Conservation (phyloP, 257 asterid genomes). For the Solanum arcanum region DNA sequence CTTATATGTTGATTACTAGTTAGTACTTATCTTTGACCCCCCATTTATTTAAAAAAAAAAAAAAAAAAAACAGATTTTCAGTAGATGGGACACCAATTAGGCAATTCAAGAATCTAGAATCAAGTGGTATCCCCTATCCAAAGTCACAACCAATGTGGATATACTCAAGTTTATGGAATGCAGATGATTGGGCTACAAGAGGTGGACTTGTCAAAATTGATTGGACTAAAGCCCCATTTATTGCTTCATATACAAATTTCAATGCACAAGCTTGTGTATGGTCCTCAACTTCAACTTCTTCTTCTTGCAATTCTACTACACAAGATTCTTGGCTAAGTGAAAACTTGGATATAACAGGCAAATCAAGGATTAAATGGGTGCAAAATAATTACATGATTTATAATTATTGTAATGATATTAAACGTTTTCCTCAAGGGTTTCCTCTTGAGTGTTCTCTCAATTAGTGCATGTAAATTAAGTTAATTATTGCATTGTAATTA, state of each 20-base stretch:
- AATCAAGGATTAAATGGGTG: neutral
- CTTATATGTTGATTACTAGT: neutral
- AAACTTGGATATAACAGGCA: neutral
- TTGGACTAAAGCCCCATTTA: neutral
- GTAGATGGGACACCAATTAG: neutral
- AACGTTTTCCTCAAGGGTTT: neutral
- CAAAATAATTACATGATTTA: neutral
- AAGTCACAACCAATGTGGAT: neutral
- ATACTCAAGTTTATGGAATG: neutral
- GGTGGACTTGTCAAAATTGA: neutral
- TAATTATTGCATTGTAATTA: neutral
- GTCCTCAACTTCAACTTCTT: neutral
- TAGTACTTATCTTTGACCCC: neutral
- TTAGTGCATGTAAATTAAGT: neutral
- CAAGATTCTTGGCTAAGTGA: neutral
- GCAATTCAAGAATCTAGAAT: neutral
- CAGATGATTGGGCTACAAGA: neutral
- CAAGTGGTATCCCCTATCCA: neutral
- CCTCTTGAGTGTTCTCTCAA: neutral
- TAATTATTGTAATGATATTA: neutral
- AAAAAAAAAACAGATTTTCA: neutral
- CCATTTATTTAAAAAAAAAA: neutral
- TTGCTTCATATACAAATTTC: neutral
- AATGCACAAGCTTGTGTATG: neutral
- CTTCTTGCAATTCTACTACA: neutral